Evolutionary conservation across 331 rosid genomes (phyloP).

Genomic region (Acacia pycnantha): DNA sequence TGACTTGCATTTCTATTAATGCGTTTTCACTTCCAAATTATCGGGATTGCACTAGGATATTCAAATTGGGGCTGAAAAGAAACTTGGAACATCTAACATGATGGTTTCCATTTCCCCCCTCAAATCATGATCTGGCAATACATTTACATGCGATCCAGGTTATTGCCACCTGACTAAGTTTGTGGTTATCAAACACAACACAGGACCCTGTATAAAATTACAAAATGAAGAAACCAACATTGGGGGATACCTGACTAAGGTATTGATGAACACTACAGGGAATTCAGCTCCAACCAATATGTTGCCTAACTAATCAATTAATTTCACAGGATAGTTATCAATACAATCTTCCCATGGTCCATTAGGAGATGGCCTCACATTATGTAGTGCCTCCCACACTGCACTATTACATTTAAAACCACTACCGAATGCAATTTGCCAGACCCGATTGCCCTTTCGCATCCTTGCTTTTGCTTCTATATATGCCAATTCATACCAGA

Average conservation of each 20-base stretch:
- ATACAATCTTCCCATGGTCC: conserved; percentile 80
- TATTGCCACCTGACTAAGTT: conserved; percentile 72
- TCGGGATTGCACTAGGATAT: not conserved
- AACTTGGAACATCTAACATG: not conserved
- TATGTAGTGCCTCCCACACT: conserved; percentile 62
- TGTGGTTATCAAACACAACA: conserved; percentile 12
- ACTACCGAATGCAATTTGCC: conserved; percentile 55
- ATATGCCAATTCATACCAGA: conserved; percentile 72
- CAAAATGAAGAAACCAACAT: no score
- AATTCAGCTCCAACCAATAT: conserved; percentile 30
- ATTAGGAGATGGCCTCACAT: conserved; percentile 52
- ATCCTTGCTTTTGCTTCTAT: conserved; percentile 65
- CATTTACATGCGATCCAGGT: conserved; percentile 50
- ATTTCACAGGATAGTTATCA: conserved; percentile 59
- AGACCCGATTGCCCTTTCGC: conserved; percentile 59
- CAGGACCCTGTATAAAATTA: not conserved
- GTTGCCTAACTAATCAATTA: conserved; percentile 30
- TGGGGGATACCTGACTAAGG: no score
- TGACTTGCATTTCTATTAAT: not conserved
- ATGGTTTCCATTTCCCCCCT: not conserved
- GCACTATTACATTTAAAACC: conserved; percentile 76
- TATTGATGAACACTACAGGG: not conserved
- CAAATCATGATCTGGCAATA: conserved; percentile 9
- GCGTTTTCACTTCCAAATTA: not conserved
- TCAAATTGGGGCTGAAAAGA: not conserved